These are phyloP conservation scores for Pseudonectria buxi DNA, from an alignment of 2,329 filamentous ascomycete genomes.

Conservation along the genomic window DNA sequence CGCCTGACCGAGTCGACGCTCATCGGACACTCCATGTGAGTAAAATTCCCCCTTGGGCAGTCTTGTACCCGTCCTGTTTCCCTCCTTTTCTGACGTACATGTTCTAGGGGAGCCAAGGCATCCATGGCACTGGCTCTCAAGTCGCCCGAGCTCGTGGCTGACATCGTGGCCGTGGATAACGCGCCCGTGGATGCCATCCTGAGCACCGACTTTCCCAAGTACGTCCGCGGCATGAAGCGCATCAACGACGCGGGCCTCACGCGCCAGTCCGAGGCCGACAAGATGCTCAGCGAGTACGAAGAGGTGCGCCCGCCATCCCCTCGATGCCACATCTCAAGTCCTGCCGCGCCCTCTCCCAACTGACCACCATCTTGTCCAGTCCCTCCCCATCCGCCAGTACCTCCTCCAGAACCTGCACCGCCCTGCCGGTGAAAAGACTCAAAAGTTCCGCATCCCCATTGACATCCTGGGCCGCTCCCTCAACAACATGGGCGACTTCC, in stretches of 20 bases:
- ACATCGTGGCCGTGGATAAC: conserved; percentile 83
- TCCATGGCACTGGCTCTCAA: conserved; percentile 81
- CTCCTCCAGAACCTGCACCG: conserved; percentile 78
- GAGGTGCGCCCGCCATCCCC: conserved; percentile 34
- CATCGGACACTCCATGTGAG: conserved; percentile 89
- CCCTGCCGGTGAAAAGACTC: conserved; percentile 40
- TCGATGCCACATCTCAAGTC: not conserved
- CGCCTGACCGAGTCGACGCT: conserved; percentile 63
- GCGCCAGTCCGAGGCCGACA: conserved; percentile 71
- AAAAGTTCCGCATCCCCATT: conserved; percentile 76
- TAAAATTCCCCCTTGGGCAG: not conserved
- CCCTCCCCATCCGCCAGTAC: conserved; percentile 78
- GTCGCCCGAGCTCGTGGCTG: conserved; percentile 58
- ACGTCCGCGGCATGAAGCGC: conserved; percentile 76
- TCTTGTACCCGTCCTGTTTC: not conserved
- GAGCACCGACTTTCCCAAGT: conserved; percentile 67
- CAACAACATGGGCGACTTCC: conserved; percentile 78
- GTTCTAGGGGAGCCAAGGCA: conserved; percentile 73
- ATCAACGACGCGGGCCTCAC: conserved; percentile 64
- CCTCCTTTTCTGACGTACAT: not conserved
- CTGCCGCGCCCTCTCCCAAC: not conserved
- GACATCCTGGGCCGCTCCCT: conserved; percentile 61
- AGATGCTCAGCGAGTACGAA: conserved; percentile 70
- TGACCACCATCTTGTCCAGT: conserved; percentile 25
- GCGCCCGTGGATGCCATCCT: conserved; percentile 77